Base-by-base conservation (phyloP, 106 monocot genomes). In the Dioscorea zingiberensis region DNA sequence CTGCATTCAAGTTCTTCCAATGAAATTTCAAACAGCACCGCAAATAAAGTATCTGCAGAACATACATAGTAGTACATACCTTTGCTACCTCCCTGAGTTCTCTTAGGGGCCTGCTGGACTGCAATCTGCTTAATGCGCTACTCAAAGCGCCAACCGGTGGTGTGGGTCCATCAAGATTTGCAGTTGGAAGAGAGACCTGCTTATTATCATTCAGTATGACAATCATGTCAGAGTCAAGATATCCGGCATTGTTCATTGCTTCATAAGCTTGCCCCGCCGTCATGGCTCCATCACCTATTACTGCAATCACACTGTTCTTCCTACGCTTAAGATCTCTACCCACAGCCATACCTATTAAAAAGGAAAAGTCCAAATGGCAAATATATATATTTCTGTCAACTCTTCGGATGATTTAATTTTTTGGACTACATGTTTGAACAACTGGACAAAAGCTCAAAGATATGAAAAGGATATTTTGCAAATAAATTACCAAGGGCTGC, bases 231-330 rank as follows among this genome's bases (percentile, higher is more conserved):
- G 94, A 82, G 44, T 94, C 94, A 30, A 94, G 79, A 71, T 94
- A 94, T 10, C 94, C 94, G 8, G 94, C 94, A 71, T 94, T 94
- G 71, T 94, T 94, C 94, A 94, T 90, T 22, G 94, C 94, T 72
- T 94, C 94, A 55, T 94, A 94, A 30, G 94, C 94, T 57, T 94
- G 94, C 15, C 94, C 94, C 1, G 94, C 94, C 18, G 94, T 94
- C 94, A 94, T 94, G 59, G 94, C 90, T 16, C 94, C 94, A 62
- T 94, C 94, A 25, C 94, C 94, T 55, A 94, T 94, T 18, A 94
- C 89, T 0, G 94, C 94, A 55, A 94, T 78, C 66, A 94, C 94
- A 59, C 83, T 82, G 84, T 94, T 94, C 60, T 94, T 94, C 49
- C 76, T 70, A 3, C 86, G 86, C 75, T 87, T 81, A 32, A 94